These are phyloP conservation scores for Entomortierella lignicola DNA, from an alignment of 192 early-diverging fungal species.

Conservation along the genomic window DNA sequence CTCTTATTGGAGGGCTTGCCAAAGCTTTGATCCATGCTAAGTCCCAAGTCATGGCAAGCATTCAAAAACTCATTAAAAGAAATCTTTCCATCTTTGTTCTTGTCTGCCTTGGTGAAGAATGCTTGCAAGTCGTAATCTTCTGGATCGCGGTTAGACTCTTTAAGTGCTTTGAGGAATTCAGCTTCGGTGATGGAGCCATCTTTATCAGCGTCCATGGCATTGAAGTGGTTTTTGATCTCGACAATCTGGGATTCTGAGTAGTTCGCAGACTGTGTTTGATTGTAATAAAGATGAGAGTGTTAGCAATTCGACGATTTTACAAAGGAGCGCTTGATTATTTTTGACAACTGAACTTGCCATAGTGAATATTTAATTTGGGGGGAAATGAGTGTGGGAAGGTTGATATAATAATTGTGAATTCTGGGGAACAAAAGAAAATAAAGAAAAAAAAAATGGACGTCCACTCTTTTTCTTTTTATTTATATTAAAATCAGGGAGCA, in stretches of 20 bases:
- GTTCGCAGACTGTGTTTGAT: neutral
- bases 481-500: no score
- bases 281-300: no score
- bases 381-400: no score
- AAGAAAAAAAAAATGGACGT: no score
- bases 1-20: constrained; percentile 15
- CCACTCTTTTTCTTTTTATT: no score
- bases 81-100: constrained; percentile 74
- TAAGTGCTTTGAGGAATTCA: constrained; percentile 31
- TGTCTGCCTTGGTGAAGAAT: constrained; percentile 75
- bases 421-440: no score
- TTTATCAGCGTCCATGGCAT: constrained; percentile 41
- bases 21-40: neutral
- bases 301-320: no score
- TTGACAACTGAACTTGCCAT: no score
- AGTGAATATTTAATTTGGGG: no score
- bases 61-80: constrained; percentile 68
- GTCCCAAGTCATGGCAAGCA: constrained; percentile 52
- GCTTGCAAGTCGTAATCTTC: constrained; percentile 74
- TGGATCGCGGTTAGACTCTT: constrained; percentile 63
- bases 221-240: constrained; percentile 7
- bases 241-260: constrained; percentile 7
- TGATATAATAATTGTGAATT: no score
- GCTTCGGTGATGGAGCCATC: constrained; percentile 36
- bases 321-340: no score